Conservation (phyloP, 306 rosid genomes). For the Alnus rubra region DNA sequence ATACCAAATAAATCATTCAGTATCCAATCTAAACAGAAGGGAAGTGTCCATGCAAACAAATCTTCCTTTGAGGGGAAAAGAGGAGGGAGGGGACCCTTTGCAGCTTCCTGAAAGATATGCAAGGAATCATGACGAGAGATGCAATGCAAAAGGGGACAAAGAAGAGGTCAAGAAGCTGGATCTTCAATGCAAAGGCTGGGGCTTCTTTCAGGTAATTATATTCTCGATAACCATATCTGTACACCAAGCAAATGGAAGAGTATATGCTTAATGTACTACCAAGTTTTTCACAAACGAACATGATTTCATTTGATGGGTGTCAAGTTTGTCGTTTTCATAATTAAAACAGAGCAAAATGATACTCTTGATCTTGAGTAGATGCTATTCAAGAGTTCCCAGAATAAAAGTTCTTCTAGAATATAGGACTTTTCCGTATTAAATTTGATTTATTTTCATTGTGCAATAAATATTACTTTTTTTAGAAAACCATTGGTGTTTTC, state of each 20-base stretch:
- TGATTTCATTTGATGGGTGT: too few species aligned
- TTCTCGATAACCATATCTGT: too few species aligned
- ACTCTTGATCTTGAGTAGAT: conserved; percentile 36
- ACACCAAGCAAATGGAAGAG: too few species aligned
- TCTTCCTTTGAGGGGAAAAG: neutral
- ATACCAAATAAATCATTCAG: neutral
- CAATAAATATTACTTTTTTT: too few species aligned
- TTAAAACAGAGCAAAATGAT: neutral
- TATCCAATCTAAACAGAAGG: neutral
- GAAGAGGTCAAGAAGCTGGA: conserved; percentile 40
- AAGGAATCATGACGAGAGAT: conserved; percentile 30
- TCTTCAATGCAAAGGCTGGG: conserved; percentile 42
- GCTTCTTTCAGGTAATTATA: conserved; percentile 29
- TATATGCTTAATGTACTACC: too few species aligned
- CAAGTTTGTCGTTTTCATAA: too few species aligned
- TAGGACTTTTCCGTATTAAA: too few species aligned
- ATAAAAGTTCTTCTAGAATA: too few species aligned
- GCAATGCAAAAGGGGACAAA: conserved; percentile 13
- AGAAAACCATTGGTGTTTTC: too few species aligned
- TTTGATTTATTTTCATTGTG: too few species aligned
- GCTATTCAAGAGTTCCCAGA: too few species aligned
- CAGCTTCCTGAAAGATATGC: conserved; percentile 34
- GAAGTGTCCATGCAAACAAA: neutral
- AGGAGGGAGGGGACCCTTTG: conserved; percentile 30
- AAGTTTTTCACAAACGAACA: too few species aligned